Conservation (phyloP, 2,329 filamentous ascomycete species). For the Daldinia sp. region DNA sequence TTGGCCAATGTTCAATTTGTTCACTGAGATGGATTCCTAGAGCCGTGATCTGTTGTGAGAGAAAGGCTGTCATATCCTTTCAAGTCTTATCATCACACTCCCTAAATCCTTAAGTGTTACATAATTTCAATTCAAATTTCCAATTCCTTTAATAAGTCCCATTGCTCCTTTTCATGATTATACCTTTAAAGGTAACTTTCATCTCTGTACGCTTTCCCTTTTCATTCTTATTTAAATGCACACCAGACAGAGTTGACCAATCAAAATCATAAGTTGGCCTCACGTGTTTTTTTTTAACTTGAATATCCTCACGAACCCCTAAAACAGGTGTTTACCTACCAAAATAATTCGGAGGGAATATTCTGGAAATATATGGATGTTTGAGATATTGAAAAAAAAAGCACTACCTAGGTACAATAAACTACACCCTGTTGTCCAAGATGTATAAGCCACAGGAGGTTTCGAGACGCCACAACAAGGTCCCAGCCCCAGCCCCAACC, state of each 20-base stretch:
- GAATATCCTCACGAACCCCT: slow-evolving; percentile 3
- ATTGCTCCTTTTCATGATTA: not conserved
- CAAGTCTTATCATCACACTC: not conserved
- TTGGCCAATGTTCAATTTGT: slow-evolving; percentile 9
- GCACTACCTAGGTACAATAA: not conserved
- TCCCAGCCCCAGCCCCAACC: not conserved
- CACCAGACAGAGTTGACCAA: slow-evolving; percentile 5
- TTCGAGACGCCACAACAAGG: slow-evolving; percentile 14
- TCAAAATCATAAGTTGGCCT: not conserved
- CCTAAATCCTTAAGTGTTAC: not conserved
- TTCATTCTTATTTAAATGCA: not conserved
- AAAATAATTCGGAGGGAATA: not conserved
- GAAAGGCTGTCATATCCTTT: not conserved
- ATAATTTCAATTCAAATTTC: not conserved
- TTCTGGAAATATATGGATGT: not conserved
- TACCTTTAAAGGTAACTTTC: not conserved
- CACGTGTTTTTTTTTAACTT: not conserved
- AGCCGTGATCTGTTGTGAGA: not conserved
- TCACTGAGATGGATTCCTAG: not conserved
- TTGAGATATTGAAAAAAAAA: slow-evolving; percentile 1
- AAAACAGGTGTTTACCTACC: not conserved
- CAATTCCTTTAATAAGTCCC: not conserved
- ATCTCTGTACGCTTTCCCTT: not conserved
- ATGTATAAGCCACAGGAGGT: slow-evolving; percentile 37
- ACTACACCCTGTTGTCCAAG: slow-evolving; percentile 9